Conservation (phyloP, 345 rosid genomes). For the Salix koriyanagi region DNA sequence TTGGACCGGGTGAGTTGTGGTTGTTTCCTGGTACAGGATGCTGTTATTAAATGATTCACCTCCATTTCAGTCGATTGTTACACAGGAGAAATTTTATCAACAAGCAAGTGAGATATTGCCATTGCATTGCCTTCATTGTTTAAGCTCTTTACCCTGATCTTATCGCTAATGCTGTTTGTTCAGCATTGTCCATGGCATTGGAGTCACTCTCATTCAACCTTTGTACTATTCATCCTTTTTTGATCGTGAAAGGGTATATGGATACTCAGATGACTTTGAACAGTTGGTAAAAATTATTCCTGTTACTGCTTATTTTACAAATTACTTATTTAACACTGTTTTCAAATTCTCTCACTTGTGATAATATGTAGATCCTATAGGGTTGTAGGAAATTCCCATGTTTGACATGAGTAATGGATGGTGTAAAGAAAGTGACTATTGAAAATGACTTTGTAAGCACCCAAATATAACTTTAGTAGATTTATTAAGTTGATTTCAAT, state of each 20-base stretch:
- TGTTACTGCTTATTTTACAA: not conserved
- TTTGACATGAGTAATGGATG: not conserved
- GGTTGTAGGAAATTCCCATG: not conserved
- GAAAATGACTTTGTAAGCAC: not conserved
- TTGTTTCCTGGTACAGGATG: conserved; percentile 1
- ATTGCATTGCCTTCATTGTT: not conserved
- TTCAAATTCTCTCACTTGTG: not conserved
- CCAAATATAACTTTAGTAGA: too few relatives aligned
- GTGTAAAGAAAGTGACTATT: not conserved
- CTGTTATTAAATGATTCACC: not conserved
- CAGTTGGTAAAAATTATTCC: conserved; percentile 43
- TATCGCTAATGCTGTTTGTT: conserved; percentile 16
- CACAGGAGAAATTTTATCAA: not conserved
- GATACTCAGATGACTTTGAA: conserved; percentile 77
- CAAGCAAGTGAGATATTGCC: not conserved
- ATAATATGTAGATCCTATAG: not conserved
- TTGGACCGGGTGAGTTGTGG: conserved; percentile 72
- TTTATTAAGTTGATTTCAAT: too few relatives aligned
- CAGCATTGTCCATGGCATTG: conserved; percentile 68
- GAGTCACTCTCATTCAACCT: conserved; percentile 78
- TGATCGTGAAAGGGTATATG: conserved; percentile 59
- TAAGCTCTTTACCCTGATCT: not conserved
- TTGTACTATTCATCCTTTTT: conserved; percentile 58
- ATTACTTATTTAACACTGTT: not conserved
- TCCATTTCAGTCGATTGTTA: conserved; percentile 3